Evolutionary conservation across 2,329 filamentous ascomycete species (phyloP).

Genomic region (Venturia asperata): DNA sequence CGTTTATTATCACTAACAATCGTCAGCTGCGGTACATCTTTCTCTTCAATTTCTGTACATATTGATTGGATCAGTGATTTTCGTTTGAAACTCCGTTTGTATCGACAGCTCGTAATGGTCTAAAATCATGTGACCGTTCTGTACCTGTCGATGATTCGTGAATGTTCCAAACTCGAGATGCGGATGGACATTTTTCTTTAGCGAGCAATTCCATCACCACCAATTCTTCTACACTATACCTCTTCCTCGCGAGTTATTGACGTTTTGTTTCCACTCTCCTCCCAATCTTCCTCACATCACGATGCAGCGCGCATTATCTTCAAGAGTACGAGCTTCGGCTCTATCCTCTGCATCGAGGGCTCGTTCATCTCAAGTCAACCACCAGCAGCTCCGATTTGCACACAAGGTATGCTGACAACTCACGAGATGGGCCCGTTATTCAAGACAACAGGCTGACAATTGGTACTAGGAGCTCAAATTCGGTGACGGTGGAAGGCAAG

Average conservation of each 20-base stretch:
- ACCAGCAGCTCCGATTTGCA: constrained; percentile 90
- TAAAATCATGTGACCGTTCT: background rate
- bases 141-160: constrained; percentile 2
- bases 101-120: background rate
- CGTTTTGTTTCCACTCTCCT: background rate
- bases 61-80: background rate
- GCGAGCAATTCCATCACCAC: background rate
- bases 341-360: constrained; percentile 56
- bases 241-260: background rate
- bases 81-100: background rate
- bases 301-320: constrained; percentile 95
- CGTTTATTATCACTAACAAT: background rate
- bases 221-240: background rate
- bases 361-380: constrained; percentile 51
- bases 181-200: background rate
- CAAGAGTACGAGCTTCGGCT: constrained; percentile 70
- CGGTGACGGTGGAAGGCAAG: constrained; percentile 84
- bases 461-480: constrained; percentile 83
- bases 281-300: constrained; percentile 30
- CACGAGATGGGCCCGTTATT: constrained; percentile 21
- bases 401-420: constrained; percentile 72
- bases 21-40: background rate
- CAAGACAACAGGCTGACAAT: background rate
- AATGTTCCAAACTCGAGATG: constrained; percentile 1
- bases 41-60: background rate